Evolutionary conservation across 306 rosid genomes (phyloP).

Genomic region (Citrullus amarus): DNA sequence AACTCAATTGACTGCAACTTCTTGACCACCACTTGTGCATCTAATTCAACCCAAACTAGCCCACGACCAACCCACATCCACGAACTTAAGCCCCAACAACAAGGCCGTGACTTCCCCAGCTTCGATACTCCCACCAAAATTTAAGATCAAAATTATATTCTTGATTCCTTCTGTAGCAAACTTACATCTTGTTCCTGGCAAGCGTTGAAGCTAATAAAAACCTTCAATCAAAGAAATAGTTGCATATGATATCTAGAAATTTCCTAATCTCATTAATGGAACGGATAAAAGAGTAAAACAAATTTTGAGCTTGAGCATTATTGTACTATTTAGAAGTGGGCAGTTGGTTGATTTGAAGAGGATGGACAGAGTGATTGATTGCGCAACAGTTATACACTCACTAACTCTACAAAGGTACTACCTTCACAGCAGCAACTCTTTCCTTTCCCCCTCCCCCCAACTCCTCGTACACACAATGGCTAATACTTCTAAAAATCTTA

Average conservation of each 20-base stretch:
- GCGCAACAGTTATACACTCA: not conserved
- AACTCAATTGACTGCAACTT: too few species aligned
- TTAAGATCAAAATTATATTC: too few species aligned
- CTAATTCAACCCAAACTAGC: too few species aligned
- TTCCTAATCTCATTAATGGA: not conserved
- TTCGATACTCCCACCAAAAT: too few species aligned
- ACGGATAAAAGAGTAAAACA: not conserved
- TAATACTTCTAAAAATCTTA: not conserved
- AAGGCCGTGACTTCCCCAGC: too few species aligned
- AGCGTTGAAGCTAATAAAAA: not conserved
- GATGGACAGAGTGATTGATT: constrained; percentile 4
- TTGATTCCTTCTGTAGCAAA: too few species aligned
- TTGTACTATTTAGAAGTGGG: not conserved
- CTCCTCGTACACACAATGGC: not conserved
- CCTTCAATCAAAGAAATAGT: not conserved
- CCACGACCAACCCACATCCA: too few species aligned
- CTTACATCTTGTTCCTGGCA: not conserved
- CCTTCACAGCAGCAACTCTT: not conserved
- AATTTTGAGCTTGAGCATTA: not conserved
- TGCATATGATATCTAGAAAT: not conserved
- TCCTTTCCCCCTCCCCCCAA: not conserved
- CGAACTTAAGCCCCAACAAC: too few species aligned
- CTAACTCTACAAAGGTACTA: not conserved
- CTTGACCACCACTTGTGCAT: too few species aligned
- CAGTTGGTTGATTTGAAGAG: not conserved